Evolutionary conservation across 768 basidiomycete species (phyloP).

Genomic region (Suillus tomentosus): DNA sequence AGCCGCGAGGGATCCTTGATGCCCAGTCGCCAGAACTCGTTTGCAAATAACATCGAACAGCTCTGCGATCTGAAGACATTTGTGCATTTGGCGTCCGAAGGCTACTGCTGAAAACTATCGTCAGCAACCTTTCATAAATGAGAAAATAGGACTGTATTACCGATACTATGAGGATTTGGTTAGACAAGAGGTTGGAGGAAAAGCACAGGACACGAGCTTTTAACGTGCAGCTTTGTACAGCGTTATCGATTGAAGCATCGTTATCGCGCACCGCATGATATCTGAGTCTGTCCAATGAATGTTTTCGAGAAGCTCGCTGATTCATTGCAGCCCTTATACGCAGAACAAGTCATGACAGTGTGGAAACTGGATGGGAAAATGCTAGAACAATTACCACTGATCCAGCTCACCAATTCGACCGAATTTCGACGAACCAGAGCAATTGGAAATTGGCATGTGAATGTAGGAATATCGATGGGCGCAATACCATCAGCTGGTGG

Average conservation of each 20-base stretch:
- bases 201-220: background rate
- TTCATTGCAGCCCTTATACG: background rate
- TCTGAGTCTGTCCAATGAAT: background rate
- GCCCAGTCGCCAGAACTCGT: background rate
- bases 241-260: background rate
- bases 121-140: background rate
- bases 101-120: background rate
- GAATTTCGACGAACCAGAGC: background rate
- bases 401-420: background rate
- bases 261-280: background rate
- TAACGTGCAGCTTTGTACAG: background rate
- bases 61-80: conserved; percentile 7
- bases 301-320: background rate
- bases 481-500: background rate
- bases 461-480: conserved; percentile 1
- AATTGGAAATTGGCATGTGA: background rate
- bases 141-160: background rate
- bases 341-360: too few species aligned
- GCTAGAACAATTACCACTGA: background rate
- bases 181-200: background rate
- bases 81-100: conserved; percentile 1
- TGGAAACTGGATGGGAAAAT: background rate
- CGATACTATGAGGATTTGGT: background rate
- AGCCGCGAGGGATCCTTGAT: conserved; percentile 1
- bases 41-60: background rate